phyloP scores from a whole-genome alignment of 331 rosid genomes.

The Quercus lobata region DNA sequence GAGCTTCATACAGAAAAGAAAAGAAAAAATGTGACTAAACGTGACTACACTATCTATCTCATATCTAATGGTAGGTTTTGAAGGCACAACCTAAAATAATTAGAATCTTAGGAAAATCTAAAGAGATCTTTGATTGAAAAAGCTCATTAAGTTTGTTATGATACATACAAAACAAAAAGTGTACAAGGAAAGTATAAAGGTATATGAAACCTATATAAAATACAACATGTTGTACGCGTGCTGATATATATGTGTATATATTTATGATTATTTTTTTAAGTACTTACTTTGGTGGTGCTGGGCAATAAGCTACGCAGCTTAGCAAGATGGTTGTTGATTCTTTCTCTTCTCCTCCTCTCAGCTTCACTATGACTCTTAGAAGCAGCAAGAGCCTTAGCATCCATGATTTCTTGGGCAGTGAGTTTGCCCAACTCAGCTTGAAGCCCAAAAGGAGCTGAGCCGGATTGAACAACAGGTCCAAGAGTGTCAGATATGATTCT shows the following conservation, averaged over 20 bases:
- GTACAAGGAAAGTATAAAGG: conserved; percentile 11
- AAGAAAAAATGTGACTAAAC: conserved; percentile 16
- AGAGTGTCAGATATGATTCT: conserved; percentile 72
- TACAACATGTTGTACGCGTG: conserved; percentile 25
- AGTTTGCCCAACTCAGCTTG: conserved; percentile 83
- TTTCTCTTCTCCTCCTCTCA: conserved; percentile 87
- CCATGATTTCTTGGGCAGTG: conserved; percentile 94
- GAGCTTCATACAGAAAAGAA: not conserved
- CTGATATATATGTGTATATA: not conserved
- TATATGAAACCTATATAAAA: conserved; percentile 11
- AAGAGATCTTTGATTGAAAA: conserved; percentile 19
- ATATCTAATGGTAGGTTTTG: conserved; percentile 24
- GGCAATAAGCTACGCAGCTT: conserved; percentile 85
- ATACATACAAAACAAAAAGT: conserved; percentile 14
- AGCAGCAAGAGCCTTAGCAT: conserved; percentile 93
- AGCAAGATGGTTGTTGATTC: conserved; percentile 97
- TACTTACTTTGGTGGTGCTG: conserved; percentile 86
- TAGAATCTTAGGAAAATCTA: conserved; percentile 39
- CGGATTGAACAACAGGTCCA: conserved; percentile 65
- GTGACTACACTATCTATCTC: not conserved
- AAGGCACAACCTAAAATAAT: conserved; percentile 12
- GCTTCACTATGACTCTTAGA: conserved; percentile 96
- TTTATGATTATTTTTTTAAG: not conserved
- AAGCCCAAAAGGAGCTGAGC: conserved; percentile 72
- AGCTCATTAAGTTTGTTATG: conserved; percentile 2